Base-by-base conservation (phyloP, 306 rosid species). In the Luffa aegyptiaca region DNA sequence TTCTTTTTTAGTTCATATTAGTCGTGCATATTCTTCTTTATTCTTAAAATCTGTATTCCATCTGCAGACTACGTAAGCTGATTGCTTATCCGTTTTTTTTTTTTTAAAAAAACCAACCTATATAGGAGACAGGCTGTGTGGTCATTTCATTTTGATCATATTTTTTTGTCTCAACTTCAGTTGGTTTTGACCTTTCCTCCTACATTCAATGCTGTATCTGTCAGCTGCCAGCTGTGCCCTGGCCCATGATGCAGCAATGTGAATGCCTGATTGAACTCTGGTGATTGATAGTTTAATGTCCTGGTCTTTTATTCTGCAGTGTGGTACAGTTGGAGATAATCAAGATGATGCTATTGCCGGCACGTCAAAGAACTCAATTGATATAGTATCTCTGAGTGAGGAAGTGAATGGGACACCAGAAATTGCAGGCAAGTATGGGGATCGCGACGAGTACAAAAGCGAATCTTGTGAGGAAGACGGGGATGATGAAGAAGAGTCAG, bases 341-440 rank as follows among this genome's bases (percentile, higher is more conserved):
- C 84, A 82, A 45, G 93, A 83, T 42, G 93, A 82, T 33, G 87
- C 69, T 61, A 75, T 80, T 75, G 90, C 70, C n/a, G 89, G 87
- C 81, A 69, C 77, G 26, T 73, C 81, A 3, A 82, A 86, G 78
- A 79, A 62, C 37, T 73, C 77, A 1, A 49, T 33, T 14, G 88
- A 75, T 72, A 61, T 83, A 61, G 39, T 70, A 44, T 87, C 87
- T 68, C 33, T 88, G 86, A 92, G 97, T 81, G 98, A 95, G 83
- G 98, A 92, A 95, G 98, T 91, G 83, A 93, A 91, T 12, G 97
- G 93, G 69, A 89, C 93, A 18, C 88, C 88, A 0, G 92, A 87
- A 73, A 82, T 71, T 26, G 84, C 33, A 10, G 85, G 80, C 76
- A 86, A 84, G 82, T 85, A 83, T 16, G 86, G 58, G 18, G 79